Evolutionary conservation across 1,139 yeast genomes (phyloP), one percentile per base, ranked within the genome.

Genomic region (Magnusiomyces tetraspermus): DNA sequence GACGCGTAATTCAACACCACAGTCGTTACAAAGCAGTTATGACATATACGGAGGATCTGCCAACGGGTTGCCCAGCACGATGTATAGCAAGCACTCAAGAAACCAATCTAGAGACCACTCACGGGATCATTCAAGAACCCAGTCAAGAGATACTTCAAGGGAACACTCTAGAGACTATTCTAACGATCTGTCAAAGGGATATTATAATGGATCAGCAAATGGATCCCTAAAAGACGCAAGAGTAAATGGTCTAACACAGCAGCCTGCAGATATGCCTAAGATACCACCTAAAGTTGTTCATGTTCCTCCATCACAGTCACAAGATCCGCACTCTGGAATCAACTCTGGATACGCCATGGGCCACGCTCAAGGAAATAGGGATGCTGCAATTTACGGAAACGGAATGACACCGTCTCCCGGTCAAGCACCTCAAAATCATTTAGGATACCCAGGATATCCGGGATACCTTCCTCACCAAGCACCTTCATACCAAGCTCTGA

Each of bases 251-350:
- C 13, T 17, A 41, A 8, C 45, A 8, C 6, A 10, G 2, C 30
- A 3, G 30, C 3, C 11, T 23, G 24, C 58, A 60, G n/a, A 30
- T 26, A 22, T 46, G 28, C 58, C 24, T 26, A 50, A 52, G 22
- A 33, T 31, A 19, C 49, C 48, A 8, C 53, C 53, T 13, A 51
- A 51, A 4, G 50, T 52, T 46, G 51, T 40, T 11, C 53, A 52
- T 28, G 50, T 43, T 19, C 50, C 52, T 3, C 48, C 41, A 31
- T 49, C 48, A 11, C 49, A 37, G 42, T 44, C 51, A 24, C 53
- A 41, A 23, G 42, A 30, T 26, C 52, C 48, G 4, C 46, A 40
- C 22, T 28, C 33, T 37, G 50, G 31, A 33, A 46, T 46, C 17
- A 46, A 46, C 28, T 46, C 49, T 33, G 49, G 49, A 17, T 46